phyloP scores from a whole-genome alignment of 148 eudicot species.

The Rhododendron vialii region DNA sequence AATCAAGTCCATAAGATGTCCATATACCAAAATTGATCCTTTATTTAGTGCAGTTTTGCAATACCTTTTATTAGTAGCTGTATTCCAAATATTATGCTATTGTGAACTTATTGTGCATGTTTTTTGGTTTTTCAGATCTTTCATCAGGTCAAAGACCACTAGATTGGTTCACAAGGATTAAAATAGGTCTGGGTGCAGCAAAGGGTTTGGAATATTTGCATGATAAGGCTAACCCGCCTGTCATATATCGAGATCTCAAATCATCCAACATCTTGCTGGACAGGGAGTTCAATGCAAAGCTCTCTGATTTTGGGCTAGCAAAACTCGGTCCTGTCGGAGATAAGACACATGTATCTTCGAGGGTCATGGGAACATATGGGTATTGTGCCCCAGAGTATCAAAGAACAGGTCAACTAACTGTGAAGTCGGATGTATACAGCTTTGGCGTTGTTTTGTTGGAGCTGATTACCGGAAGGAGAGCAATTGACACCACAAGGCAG shows the following conservation, averaged over 20 bases:
- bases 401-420: slow-evolving; percentile 45
- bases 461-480: slow-evolving; percentile 52
- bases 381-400: slow-evolving; percentile 67
- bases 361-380: slow-evolving; percentile 53
- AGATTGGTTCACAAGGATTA: slow-evolving; percentile 52
- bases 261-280: slow-evolving; percentile 61
- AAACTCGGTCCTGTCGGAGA: slow-evolving; percentile 51
- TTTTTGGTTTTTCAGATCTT: slow-evolving; percentile 32
- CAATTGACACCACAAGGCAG: slow-evolving; percentile 34
- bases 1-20: not conserved
- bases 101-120: not conserved
- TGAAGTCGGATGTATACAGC: slow-evolving; percentile 58
- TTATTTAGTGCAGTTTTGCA: not conserved
- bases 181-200: slow-evolving; percentile 50
- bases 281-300: slow-evolving; percentile 43
- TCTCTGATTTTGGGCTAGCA: slow-evolving; percentile 64
- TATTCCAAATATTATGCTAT: not conserved
- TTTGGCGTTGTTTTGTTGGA: slow-evolving; percentile 68
- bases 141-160: slow-evolving; percentile 23
- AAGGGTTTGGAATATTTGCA: slow-evolving; percentile 60
- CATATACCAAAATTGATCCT: not conserved
- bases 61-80: not conserved
- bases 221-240: slow-evolving; percentile 46
- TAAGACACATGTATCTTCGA: slow-evolving; percentile 43
- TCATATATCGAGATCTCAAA: slow-evolving; percentile 54